Evolutionary conservation across 441 rosid genomes (phyloP).

Genomic region (Manihot esculenta): DNA sequence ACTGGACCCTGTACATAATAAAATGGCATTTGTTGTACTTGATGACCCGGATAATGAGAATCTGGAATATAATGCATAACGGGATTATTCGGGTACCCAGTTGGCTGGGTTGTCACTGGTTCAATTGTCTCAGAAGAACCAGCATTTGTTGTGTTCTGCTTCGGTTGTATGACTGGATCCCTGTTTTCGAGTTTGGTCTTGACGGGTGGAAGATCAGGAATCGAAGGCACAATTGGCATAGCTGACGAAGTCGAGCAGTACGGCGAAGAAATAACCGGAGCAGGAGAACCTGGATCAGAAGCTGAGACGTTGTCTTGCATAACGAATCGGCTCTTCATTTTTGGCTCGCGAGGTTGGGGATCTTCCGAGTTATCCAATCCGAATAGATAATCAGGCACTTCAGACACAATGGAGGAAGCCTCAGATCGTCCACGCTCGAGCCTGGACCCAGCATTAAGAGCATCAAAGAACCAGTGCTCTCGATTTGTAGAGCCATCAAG

Average conservation of each 20-base stretch:
- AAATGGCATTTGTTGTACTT: conserved; percentile 52
- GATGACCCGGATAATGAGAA: conserved; percentile 46
- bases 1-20: conserved; percentile 57
- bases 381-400: conserved; percentile 84
- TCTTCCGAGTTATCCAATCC: conserved; percentile 82
- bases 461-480: conserved; percentile 89
- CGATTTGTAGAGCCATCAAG: conserved; percentile 80
- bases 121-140: conserved; percentile 34
- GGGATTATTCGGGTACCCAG: conserved; percentile 43
- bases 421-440: conserved; percentile 83
- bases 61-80: conserved; percentile 57
- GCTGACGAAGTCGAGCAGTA: conserved; percentile 66
- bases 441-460: conserved; percentile 51
- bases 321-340: conserved; percentile 34
- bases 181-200: conserved; percentile 58
- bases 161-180: conserved; percentile 27
- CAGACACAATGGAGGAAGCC: conserved; percentile 81
- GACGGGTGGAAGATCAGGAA: conserved; percentile 73
- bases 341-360: conserved; percentile 44
- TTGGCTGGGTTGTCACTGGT: conserved; percentile 37
- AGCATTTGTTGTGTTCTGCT: conserved; percentile 31
- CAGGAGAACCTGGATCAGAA: conserved; percentile 89
- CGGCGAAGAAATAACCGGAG: conserved; percentile 63
- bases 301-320: conserved; percentile 54
- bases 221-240: conserved; percentile 37